Evolutionary conservation across 2,329 filamentous ascomycete species (phyloP).

Genomic region (Colletotrichum eremochloae): DNA sequence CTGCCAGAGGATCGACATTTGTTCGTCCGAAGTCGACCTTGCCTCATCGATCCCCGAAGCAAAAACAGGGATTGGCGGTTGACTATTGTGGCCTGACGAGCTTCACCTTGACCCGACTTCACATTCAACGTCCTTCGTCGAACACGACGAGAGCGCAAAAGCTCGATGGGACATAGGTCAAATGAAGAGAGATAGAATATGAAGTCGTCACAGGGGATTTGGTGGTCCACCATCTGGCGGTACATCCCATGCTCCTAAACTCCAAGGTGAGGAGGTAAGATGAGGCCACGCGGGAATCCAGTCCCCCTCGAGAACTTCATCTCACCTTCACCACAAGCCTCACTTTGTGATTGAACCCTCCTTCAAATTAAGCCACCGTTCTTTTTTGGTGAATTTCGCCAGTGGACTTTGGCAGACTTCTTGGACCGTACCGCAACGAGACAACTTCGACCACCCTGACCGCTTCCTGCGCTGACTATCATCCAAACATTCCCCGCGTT

Average conservation of each 20-base stretch:
- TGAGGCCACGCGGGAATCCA: neutral
- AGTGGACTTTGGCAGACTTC: too few relatives aligned
- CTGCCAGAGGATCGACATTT: neutral
- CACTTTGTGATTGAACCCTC: neutral
- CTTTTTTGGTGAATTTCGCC: neutral
- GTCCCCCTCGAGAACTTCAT: neutral
- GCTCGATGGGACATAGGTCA: too few relatives aligned
- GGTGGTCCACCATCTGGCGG: neutral
- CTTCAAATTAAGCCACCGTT: fast-evolving
- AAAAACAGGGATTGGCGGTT: neutral
- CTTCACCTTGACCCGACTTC: neutral
- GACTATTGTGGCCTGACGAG: neutral
- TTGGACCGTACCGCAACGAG: too few relatives aligned
- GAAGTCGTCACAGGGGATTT: neutral
- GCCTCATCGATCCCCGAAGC: too few relatives aligned
- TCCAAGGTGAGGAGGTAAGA: neutral
- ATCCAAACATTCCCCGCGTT: neutral
- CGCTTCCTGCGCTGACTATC: too few relatives aligned
- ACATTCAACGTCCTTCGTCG: neutral
- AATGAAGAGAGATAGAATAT: neutral
- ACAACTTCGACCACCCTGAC: neutral
- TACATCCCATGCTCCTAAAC: too few relatives aligned
- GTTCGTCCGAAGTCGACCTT: neutral
- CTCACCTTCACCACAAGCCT: neutral
- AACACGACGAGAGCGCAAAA: too few relatives aligned